A percentile compares a stretch with the other conserved stretches of the same genome.
These are phyloP conservation scores for Fusarium brachygibbosum DNA, from an alignment of 2,329 filamentous ascomycete species.

Conservation along the genomic window DNA sequence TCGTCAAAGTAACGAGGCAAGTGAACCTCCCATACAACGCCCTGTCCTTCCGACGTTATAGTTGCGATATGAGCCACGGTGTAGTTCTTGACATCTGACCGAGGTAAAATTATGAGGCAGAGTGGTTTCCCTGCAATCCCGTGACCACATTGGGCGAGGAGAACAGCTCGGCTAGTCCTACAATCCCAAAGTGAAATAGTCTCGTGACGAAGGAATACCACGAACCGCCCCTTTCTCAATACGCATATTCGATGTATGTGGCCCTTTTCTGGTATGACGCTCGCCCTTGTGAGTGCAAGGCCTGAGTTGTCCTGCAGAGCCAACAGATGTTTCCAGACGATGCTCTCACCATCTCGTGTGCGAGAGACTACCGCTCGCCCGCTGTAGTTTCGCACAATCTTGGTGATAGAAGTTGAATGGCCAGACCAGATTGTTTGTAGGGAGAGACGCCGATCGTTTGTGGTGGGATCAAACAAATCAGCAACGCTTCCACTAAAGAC, in stretches of 20 bases:
- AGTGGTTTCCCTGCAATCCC: conserved; percentile 77
- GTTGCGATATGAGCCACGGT: conserved; percentile 81
- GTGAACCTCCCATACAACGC: conserved; percentile 83
- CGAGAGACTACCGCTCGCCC: conserved; percentile 85
- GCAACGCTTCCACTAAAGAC: conserved; percentile 85
- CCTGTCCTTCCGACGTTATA: conserved; percentile 81
- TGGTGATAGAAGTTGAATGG: conserved; percentile 83
- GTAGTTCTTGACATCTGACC: conserved; percentile 67
- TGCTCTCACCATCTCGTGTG: conserved; percentile 81
- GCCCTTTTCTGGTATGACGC: conserved; percentile 73
- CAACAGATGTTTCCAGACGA: conserved; percentile 82
- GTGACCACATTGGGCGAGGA: conserved; percentile 67
- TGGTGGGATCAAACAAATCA: conserved; percentile 80
- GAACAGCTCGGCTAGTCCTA: conserved; percentile 67
- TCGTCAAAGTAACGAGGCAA: conserved; percentile 65
- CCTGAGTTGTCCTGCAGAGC: conserved; percentile 57
- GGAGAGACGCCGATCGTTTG: conserved; percentile 70
- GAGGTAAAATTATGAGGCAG: conserved; percentile 82
- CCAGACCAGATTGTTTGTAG: conserved; percentile 83
- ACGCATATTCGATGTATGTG: conserved; percentile 86
- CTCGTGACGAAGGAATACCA: conserved; percentile 82
- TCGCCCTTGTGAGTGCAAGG: conserved; percentile 71
- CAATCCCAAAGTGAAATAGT: conserved; percentile 86
- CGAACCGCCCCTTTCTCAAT: conserved; percentile 80
- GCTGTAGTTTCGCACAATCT: conserved; percentile 87